phyloP scores from a whole-genome alignment of 176 grass and related monocot species.

The Avena insularis region DNA sequence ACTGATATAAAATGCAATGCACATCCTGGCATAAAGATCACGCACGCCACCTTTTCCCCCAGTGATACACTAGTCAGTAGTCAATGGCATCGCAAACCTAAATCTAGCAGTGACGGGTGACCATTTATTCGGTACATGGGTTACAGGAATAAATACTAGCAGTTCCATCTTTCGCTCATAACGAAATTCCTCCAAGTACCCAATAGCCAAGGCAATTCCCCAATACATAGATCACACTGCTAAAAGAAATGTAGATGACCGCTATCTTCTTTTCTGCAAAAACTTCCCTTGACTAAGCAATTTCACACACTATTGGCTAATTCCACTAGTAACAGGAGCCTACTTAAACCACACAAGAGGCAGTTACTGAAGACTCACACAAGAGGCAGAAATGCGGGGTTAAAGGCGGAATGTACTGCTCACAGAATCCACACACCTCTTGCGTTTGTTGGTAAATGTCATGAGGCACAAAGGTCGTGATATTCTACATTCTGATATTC shows the following conservation, averaged over 20 bases:
- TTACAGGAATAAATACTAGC: background rate
- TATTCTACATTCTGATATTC: constrained; percentile 18
- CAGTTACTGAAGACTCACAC: background rate
- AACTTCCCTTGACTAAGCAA: background rate
- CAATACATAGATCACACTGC: background rate
- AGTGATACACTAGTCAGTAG: background rate
- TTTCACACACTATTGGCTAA: background rate
- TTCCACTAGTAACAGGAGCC: background rate
- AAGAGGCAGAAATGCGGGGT: background rate
- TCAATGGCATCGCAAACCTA: background rate
- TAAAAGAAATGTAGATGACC: background rate
- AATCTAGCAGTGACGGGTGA: background rate
- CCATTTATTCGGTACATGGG: background rate
- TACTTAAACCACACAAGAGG: background rate
- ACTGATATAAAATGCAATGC: background rate
- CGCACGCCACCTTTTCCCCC: background rate
- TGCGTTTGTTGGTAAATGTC: background rate
- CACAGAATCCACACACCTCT: background rate
- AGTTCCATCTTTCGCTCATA: background rate
- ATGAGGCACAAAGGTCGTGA: background rate
- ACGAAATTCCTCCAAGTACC: background rate
- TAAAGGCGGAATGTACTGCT: background rate
- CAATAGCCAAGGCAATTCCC: background rate
- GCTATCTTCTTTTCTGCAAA: background rate
- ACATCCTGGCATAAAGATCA: background rate